A percentile compares a stretch with the other conserved stretches of the same genome.
Evolutionary conservation across 108 stramenopile genomes (phyloP).

Genomic region (Cyclotella cryptica): DNA sequence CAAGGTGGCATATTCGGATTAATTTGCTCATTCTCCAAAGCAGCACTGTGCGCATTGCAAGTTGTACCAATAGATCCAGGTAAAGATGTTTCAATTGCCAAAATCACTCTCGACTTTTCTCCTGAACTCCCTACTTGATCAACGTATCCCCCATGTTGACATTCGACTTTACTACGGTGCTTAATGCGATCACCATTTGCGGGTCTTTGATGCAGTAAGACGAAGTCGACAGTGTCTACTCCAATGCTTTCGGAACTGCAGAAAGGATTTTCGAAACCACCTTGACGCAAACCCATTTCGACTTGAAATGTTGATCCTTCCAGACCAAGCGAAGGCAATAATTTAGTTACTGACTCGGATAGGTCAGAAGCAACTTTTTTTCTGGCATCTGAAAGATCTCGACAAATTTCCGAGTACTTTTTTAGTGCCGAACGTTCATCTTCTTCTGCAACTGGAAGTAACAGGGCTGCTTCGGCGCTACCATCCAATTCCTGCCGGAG

Average conservation of each 20-base stretch:
- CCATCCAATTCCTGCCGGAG: slow-evolving; percentile 79
- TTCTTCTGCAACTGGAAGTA: slow-evolving; percentile 64
- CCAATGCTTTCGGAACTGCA: slow-evolving; percentile 49
- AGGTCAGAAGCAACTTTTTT: slow-evolving; percentile 51
- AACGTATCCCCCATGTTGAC: slow-evolving; percentile 61
- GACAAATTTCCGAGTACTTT: slow-evolving; percentile 53
- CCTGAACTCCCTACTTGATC: slow-evolving; percentile 77
- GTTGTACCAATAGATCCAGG: slow-evolving; percentile 77
- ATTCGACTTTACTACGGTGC: not conserved
- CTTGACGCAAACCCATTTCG: slow-evolving; percentile 33
- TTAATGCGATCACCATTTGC: slow-evolving; percentile 2
- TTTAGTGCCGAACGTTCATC: slow-evolving; percentile 59
- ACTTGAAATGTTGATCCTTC: slow-evolving; percentile 68
- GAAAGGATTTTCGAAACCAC: slow-evolving; percentile 53
- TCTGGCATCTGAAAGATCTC: slow-evolving; percentile 57
- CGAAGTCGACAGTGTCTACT: slow-evolving; percentile 62
- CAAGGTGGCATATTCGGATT: slow-evolving; percentile 49
- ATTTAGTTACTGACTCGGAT: slow-evolving; percentile 60
- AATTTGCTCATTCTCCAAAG: slow-evolving; percentile 8
- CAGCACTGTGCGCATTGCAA: slow-evolving; percentile 34
- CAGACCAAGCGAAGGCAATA: slow-evolving; percentile 74
- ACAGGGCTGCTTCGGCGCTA: slow-evolving; percentile 60
- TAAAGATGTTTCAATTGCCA: slow-evolving; percentile 80
- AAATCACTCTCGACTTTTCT: slow-evolving; percentile 79
- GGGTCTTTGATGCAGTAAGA: slow-evolving; percentile 51